Evolutionary conservation across 2,329 filamentous ascomycete genomes (phyloP).

Genomic region (Rugonectria rugulosa): DNA sequence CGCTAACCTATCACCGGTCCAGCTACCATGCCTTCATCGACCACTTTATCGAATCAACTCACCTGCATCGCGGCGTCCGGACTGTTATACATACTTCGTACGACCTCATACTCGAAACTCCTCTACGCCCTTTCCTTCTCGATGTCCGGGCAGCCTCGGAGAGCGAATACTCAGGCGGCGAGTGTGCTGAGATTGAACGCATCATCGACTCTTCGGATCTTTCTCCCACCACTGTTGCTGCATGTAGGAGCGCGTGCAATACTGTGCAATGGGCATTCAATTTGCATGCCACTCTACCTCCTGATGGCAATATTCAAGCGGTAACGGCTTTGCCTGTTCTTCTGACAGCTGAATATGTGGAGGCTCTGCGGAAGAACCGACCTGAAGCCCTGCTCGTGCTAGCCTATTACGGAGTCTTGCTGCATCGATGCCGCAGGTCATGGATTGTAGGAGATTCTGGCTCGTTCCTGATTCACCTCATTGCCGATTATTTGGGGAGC

Average conservation of each 20-base stretch:
- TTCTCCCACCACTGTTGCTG: slow-evolving; percentile 35
- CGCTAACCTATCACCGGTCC: slow-evolving; percentile 47
- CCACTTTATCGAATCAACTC: slow-evolving; percentile 50
- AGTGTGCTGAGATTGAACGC: slow-evolving; percentile 37
- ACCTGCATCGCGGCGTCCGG: slow-evolving; percentile 53
- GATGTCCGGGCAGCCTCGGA: slow-evolving; percentile 27
- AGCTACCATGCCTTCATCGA: slow-evolving; percentile 51
- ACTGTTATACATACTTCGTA: slow-evolving; percentile 46
- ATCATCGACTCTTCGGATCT: slow-evolving; percentile 45
- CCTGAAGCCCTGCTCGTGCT: slow-evolving; percentile 56
- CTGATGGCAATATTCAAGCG: slow-evolving; percentile 39
- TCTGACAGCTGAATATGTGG: slow-evolving; percentile 44
- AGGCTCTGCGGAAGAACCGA: slow-evolving; percentile 44
- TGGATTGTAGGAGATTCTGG: slow-evolving; percentile 51
- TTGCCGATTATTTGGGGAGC: slow-evolving; percentile 43
- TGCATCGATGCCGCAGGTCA: slow-evolving; percentile 49
- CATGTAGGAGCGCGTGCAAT: slow-evolving; percentile 41
- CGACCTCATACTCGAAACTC: slow-evolving; percentile 45
- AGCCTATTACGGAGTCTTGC: slow-evolving; percentile 57
- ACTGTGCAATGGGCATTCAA: slow-evolving; percentile 47
- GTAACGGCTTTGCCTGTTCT: slow-evolving; percentile 44
- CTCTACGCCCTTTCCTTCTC: slow-evolving; percentile 41
- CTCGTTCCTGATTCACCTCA: slow-evolving; percentile 40
- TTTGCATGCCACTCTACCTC: slow-evolving; percentile 37
- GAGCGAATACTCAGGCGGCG: slow-evolving; percentile 26